phyloP scores from a whole-genome alignment of 148 eudicot genomes.

The Silene conica region DNA sequence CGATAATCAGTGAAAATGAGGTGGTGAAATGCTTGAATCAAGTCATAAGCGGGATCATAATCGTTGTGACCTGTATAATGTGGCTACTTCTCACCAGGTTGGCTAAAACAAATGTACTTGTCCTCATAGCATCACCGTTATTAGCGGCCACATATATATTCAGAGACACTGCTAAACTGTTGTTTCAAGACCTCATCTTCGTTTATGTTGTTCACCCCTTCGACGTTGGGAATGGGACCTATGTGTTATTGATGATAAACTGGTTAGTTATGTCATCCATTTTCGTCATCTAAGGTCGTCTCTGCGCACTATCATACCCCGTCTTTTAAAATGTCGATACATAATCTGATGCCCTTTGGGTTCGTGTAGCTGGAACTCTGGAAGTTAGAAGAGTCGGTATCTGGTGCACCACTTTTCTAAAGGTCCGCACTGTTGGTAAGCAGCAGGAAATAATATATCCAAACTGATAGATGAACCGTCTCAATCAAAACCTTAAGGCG shows the following conservation, averaged over 20 bases:
- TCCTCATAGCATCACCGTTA: constrained; percentile 44
- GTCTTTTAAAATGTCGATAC: too few species aligned
- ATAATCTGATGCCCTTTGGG: too few species aligned
- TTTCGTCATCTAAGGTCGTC: neutral
- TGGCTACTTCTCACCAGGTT: constrained; percentile 47
- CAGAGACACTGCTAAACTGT: constrained; percentile 41
- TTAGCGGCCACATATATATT: constrained; percentile 43
- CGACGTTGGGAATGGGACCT: constrained; percentile 48
- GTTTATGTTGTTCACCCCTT: constrained; percentile 44
- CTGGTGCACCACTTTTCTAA: constrained; percentile 15
- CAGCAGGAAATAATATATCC: constrained; percentile 13
- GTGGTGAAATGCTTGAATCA: constrained; percentile 42
- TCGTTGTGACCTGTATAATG: constrained; percentile 24
- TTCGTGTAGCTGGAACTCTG: constrained; percentile 1
- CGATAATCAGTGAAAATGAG: constrained; percentile 10
- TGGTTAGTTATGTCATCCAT: constrained; percentile 6
- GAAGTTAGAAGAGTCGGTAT: constrained; percentile 6
- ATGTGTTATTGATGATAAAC: constrained; percentile 33
- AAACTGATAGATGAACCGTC: too few species aligned
- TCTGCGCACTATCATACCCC: neutral
- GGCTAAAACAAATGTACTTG: constrained; percentile 41
- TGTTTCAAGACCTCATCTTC: constrained; percentile 49
- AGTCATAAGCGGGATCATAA: constrained; percentile 32
- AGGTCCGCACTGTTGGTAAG: neutral
- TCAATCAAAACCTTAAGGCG: too few species aligned